Conservation (phyloP, 805 yeast species). For the Candida sakaeoensis region DNA sequence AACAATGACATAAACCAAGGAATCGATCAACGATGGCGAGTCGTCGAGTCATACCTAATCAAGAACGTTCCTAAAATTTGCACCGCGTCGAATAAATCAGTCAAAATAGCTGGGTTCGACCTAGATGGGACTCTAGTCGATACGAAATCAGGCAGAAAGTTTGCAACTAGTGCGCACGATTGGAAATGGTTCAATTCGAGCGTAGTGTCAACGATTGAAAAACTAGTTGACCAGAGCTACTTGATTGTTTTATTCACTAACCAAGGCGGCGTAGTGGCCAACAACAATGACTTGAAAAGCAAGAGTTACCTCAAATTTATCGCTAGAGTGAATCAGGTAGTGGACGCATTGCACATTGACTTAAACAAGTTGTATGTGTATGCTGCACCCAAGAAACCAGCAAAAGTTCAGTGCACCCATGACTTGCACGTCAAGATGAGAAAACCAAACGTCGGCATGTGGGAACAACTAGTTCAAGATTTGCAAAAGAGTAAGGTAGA, state of each 20-base stretch:
- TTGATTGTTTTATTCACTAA: slow-evolving; percentile 75
- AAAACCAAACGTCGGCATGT: slow-evolving; percentile 82
- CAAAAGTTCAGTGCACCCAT: slow-evolving; percentile 14
- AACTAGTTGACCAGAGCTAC: slow-evolving; percentile 23
- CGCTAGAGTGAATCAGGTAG: slow-evolving; percentile 37
- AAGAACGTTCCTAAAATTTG: slow-evolving; percentile 30
- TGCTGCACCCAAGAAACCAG: slow-evolving; percentile 60
- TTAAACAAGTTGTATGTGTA: slow-evolving; percentile 40
- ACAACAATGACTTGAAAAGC: slow-evolving; percentile 18
- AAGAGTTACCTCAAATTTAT: slow-evolving; percentile 40
- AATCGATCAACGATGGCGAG: slow-evolving; percentile 18
- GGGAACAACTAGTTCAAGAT: slow-evolving; percentile 48
- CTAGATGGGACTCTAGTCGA: slow-evolving; percentile 74
- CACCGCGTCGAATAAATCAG: slow-evolving; percentile 9
- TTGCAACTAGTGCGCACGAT: slow-evolving; percentile 58
- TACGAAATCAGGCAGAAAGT: slow-evolving; percentile 61
- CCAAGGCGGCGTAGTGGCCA: slow-evolving; percentile 72
- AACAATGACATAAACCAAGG: not conserved
- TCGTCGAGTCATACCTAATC: slow-evolving; percentile 42
- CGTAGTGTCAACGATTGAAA: slow-evolving; percentile 7
- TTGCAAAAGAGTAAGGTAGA: slow-evolving; percentile 18
- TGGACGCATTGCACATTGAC: slow-evolving; percentile 20
- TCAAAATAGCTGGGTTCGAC: slow-evolving; percentile 71
- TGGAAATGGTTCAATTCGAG: slow-evolving; percentile 54
- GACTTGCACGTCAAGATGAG: slow-evolving; percentile 41